Percentiles rank a stretch among this genome's conserved stretches.
Conservation (phyloP, 208 protist species). For the Kentomonas sorsogonicus region DNA sequence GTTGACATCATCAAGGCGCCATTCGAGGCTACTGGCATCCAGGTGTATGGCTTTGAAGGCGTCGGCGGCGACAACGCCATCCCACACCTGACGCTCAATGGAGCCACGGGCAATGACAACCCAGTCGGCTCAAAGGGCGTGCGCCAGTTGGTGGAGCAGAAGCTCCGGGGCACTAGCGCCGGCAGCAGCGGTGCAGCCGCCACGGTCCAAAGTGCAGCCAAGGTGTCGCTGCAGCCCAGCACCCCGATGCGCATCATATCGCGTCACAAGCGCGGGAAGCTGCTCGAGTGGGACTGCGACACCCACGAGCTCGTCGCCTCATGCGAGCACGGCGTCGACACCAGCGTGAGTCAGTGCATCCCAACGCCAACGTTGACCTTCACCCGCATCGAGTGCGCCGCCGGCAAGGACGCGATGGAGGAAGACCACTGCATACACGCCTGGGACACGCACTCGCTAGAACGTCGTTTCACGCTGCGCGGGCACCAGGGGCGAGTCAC, state of each 20-base stretch:
- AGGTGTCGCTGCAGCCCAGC: slow-evolving; percentile 1
- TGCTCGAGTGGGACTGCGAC: slow-evolving; percentile 65
- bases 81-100: slow-evolving; percentile 20
- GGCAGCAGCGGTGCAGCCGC: background rate
- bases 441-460: slow-evolving; percentile 46
- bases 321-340: slow-evolving; percentile 37
- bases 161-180: background rate
- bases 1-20: no score
- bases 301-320: slow-evolving; percentile 29
- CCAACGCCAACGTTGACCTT: slow-evolving; percentile 36
- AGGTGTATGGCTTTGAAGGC: no score
- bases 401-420: slow-evolving; percentile 24
- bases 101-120: no score
- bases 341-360: slow-evolving; percentile 52
- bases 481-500: slow-evolving; percentile 60
- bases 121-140: slow-evolving; percentile 19
- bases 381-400: slow-evolving; percentile 46
- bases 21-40: no score
- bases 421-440: slow-evolving; percentile 60
- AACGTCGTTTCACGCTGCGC: no score
- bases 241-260: slow-evolving; percentile 27
- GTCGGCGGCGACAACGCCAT: slow-evolving; percentile 17
- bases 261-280: slow-evolving; percentile 49
- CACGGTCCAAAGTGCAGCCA: background rate
- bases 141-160: slow-evolving; percentile 16